These are phyloP conservation scores for Crinitomyces ghanaensis DNA, from an alignment of 805 yeast genomes.

Conservation along the genomic window DNA sequence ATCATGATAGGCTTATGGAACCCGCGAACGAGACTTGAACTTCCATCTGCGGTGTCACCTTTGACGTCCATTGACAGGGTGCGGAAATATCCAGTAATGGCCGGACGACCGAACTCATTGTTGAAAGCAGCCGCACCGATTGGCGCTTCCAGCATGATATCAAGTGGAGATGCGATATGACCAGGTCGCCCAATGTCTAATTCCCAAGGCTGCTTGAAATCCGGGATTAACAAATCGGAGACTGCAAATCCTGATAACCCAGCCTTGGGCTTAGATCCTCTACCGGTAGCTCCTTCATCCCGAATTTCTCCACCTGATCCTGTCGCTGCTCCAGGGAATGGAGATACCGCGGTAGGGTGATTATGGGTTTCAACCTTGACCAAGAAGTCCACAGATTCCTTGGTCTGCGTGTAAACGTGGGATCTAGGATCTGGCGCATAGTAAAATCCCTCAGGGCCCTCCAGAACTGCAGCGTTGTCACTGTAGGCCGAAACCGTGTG, in stretches of 20 bases:
- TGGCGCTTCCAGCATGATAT: conserved; percentile 96
- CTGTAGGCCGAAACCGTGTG: conserved; percentile 88
- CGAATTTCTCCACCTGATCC: conserved; percentile 99
- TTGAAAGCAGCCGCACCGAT: conserved; percentile 96
- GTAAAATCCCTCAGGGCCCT: conserved; percentile 66
- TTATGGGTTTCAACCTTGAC: conserved; percentile 98
- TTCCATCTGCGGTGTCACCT: conserved; percentile 49
- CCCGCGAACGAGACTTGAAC: conserved; percentile 86
- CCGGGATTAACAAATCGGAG: conserved; percentile 82
- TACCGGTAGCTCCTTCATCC: conserved; percentile 99
- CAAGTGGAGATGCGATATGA: conserved; percentile 87
- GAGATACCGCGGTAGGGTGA: conserved; percentile 99
- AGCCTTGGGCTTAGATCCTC: conserved; percentile 95
- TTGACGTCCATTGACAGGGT: conserved; percentile 76
- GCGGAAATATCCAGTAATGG: conserved; percentile 92
- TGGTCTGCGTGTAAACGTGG: conserved; percentile 59
- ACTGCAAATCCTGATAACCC: conserved; percentile 91
- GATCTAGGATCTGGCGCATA: conserved; percentile 68
- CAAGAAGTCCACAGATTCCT: conserved; percentile 76
- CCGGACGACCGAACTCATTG: conserved; percentile 98
- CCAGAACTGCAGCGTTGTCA: conserved; percentile 94
- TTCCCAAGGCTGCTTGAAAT: conserved; percentile 90
- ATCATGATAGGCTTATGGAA: conserved; percentile 98
- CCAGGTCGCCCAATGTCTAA: conserved; percentile 75
- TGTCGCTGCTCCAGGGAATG: conserved; percentile 98